Percentiles rank a stretch among this genome's conserved stretches.
These are phyloP conservation scores for Hypoxylon fuscum DNA, from an alignment of 495 filamentous ascomycete species.

Conservation along the genomic window DNA sequence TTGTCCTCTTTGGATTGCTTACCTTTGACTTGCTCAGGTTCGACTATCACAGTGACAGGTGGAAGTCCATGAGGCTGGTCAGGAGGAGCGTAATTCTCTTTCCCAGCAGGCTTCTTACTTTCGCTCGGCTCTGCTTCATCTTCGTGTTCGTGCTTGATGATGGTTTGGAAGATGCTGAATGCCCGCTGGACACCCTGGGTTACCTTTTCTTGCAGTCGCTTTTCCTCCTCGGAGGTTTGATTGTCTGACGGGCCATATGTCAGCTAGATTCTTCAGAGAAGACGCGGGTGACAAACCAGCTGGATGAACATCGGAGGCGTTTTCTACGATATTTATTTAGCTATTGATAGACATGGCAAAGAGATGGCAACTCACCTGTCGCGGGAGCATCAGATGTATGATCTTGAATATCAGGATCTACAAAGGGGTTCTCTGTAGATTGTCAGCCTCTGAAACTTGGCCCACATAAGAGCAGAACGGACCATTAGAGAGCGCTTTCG, in stretches of 20 bases:
- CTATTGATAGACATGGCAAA: not conserved
- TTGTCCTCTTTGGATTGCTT: slow-evolving; percentile 21
- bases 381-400: not conserved
- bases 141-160: slow-evolving; percentile 7
- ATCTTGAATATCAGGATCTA: not conserved
- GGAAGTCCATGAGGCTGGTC: slow-evolving; percentile 1
- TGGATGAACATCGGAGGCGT: not conserved
- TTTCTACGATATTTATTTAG: not conserved
- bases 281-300: slow-evolving; percentile 1
- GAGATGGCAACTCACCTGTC: slow-evolving; percentile 1
- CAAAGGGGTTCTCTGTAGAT: not conserved
- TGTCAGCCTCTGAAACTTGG: not conserved
- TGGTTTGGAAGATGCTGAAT: slow-evolving; percentile 17
- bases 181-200: slow-evolving; percentile 21
- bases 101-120: not conserved
- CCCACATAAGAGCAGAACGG: not conserved
- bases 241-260: slow-evolving; percentile 16
- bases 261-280: not conserved
- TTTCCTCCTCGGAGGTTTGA: not conserved
- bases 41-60: slow-evolving; percentile 6
- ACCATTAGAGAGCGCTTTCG: slow-evolving; percentile 7
- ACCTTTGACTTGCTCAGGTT: not conserved
- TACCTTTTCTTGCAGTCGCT: slow-evolving; percentile 14
- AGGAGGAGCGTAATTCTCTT: slow-evolving; percentile 3
- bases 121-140: not conserved